phyloP scores from a whole-genome alignment of 2,329 filamentous ascomycete genomes.

The Trichoderma atroviride region DNA sequence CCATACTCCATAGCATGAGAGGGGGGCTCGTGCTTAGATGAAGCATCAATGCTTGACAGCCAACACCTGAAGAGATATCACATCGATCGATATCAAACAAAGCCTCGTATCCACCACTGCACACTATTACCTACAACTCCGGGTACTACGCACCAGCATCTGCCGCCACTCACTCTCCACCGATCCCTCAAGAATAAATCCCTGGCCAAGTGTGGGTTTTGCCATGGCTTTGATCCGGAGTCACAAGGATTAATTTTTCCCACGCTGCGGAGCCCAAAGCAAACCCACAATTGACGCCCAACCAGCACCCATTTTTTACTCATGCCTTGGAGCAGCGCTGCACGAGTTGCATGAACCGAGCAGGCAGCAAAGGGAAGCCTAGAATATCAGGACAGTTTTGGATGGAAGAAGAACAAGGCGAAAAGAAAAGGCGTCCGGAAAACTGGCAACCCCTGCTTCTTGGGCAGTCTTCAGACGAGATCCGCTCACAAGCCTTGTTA shows the following conservation, averaged over 20 bases:
- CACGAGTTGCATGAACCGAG: slow-evolving; percentile 23
- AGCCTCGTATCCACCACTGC: neutral
- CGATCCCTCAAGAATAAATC: neutral
- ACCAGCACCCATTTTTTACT: slow-evolving; percentile 17
- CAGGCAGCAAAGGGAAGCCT: slow-evolving; percentile 20
- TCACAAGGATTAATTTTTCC: neutral
- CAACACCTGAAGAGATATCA: neutral
- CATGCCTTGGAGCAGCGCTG: slow-evolving; percentile 17
- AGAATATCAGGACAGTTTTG: neutral
- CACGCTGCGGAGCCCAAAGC: slow-evolving; percentile 12
- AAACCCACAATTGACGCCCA: slow-evolving; percentile 24
- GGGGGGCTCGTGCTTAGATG: neutral
- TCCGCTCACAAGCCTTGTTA: neutral
- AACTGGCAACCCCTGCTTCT: neutral
- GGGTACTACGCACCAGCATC: neutral
- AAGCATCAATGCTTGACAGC: neutral
- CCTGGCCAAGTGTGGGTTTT: slow-evolving; percentile 8
- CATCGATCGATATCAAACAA: slow-evolving; percentile 1
- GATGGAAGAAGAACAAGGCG: too few species aligned
- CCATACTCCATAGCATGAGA: neutral
- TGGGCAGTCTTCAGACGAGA: neutral
- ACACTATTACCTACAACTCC: neutral
- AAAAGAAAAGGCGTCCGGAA: neutral
- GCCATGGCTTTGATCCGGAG: neutral
- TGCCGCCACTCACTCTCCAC: neutral